These are phyloP conservation scores for Fusarium proliferatum DNA, from an alignment of 2,329 filamentous ascomycete species.

Conservation along the genomic window DNA sequence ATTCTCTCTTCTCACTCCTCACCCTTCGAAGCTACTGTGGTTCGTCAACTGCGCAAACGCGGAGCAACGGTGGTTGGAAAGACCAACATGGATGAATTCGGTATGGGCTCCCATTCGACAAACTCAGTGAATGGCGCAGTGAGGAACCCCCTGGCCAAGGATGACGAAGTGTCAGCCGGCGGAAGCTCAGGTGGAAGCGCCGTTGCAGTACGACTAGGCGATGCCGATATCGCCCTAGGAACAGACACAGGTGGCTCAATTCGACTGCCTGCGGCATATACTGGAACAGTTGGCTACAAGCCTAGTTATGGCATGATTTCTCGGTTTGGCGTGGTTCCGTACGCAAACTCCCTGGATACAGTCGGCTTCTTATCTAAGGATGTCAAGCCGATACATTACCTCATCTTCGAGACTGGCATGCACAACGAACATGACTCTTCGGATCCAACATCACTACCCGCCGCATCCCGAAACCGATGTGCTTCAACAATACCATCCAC, in stretches of 20 bases:
- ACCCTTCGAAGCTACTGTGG: slow-evolving; percentile 85
- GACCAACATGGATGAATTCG: slow-evolving; percentile 95
- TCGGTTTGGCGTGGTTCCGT: slow-evolving; percentile 86
- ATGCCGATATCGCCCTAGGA: slow-evolving; percentile 75
- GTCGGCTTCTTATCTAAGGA: slow-evolving; percentile 78
- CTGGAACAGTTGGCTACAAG: slow-evolving; percentile 85
- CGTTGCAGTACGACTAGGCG: slow-evolving; percentile 76
- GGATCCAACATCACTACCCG: slow-evolving; percentile 79
- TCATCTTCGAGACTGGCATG: slow-evolving; percentile 64
- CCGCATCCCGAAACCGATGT: slow-evolving; percentile 64
- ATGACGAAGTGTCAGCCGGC: slow-evolving; percentile 72
- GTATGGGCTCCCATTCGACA: slow-evolving; percentile 88
- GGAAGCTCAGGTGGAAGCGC: slow-evolving; percentile 96
- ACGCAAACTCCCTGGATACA: slow-evolving; percentile 93
- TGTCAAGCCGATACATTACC: slow-evolving; percentile 61
- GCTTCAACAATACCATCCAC: slow-evolving; percentile 43
- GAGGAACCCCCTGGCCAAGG: slow-evolving; percentile 57
- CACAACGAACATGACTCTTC: slow-evolving; percentile 68
- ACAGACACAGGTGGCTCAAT: slow-evolving; percentile 95
- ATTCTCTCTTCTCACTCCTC: slow-evolving; percentile 78
- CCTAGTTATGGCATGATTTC: slow-evolving; percentile 91
- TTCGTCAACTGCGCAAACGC: slow-evolving; percentile 71
- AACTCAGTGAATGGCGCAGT: slow-evolving; percentile 77
- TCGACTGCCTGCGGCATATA: slow-evolving; percentile 87
- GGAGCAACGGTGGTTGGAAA: slow-evolving; percentile 78